Base-by-base conservation (phyloP, 192 early-diverging fungal species). In the Rhizophagus prolifer region DNA sequence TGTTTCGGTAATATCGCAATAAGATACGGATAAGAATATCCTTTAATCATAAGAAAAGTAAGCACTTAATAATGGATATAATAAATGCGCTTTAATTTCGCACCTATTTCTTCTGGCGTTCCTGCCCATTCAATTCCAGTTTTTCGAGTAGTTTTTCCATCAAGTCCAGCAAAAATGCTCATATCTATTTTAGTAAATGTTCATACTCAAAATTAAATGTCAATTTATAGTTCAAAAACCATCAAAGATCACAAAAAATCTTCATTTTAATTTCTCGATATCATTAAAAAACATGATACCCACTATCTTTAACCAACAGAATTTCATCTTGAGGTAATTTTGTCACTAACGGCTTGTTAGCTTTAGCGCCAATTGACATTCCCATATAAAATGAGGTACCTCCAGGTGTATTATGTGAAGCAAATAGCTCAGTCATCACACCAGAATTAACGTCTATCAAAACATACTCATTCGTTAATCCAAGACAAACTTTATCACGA, bases 1-100 rank as follows among this genome's bases (percentile, higher is more conserved):
- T 91, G 85, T 5, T 86, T 84, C 6, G 86, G 81, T 44, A 92
- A 73, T 44, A 94, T 88, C 9, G 87, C 92, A 74, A 94, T 85
- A 16, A 91, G 86, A 76, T 94, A 95, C 7, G 93, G 93, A 36
- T 88, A 80, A 4, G 87, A 91, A 62, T 86, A 91, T 9, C 86
- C 88, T 88, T 68, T 28, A 71, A 68, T 36, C 13, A 64, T 23
- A 65, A 72, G n/a, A 8, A 28, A 1, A 75, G 65, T 75, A 0
- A 75, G 36, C 47, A 21, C 7, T 30, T 26, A 59, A 46, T 75
- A 47, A 65, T 47, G 13, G 12, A 8, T 9, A 44, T 26, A 38
- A 66, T 59, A 58, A 19, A 7, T 38, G 26, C 58, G 19, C 8
- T 26, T 31, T 28, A 65, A 44, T 12, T 67, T 38, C 72, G 14